Percentiles rank a stretch among this genome's conserved stretches.
Conservation (phyloP, 305 asterid species). For the Fraxinus ornus region DNA sequence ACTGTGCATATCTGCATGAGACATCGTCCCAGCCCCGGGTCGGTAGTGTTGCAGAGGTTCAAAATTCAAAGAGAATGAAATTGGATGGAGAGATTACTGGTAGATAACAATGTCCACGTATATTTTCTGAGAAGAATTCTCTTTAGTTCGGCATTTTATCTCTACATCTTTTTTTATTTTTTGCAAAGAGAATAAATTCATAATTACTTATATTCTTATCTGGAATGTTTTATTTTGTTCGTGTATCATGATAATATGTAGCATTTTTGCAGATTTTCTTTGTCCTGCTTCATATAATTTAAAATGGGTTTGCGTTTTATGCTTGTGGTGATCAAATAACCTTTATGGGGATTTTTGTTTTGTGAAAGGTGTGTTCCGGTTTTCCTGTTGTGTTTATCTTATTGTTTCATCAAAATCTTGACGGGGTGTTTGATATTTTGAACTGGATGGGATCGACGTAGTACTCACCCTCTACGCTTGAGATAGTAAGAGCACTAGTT, state of each 20-base stretch:
- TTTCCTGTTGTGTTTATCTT: neutral
- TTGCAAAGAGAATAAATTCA: neutral
- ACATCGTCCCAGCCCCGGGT: slow-evolving; percentile 37
- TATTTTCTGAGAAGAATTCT: neutral
- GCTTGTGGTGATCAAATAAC: neutral
- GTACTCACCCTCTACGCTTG: neutral
- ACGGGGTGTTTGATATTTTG: neutral
- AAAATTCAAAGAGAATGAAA: slow-evolving; percentile 58
- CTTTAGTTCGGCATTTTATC: neutral
- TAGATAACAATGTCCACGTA: too few relatives aligned
- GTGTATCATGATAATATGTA: neutral
- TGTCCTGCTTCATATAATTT: neutral
- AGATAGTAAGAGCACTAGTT: neutral
- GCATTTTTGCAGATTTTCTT: neutral
- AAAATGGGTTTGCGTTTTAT: too few relatives aligned
- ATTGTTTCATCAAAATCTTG: neutral
- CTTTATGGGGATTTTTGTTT: neutral
- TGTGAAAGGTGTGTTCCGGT: neutral
- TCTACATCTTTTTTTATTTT: neutral
- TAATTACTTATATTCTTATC: neutral
- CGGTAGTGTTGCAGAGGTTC: slow-evolving; percentile 39
- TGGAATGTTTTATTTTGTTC: neutral
- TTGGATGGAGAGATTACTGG: slow-evolving; percentile 31
- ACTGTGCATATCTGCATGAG: slow-evolving; percentile 55
- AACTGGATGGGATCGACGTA: neutral